Evolutionary conservation across 352 stramenopile genomes (phyloP).

Genomic region (Phytophthora melonis): DNA sequence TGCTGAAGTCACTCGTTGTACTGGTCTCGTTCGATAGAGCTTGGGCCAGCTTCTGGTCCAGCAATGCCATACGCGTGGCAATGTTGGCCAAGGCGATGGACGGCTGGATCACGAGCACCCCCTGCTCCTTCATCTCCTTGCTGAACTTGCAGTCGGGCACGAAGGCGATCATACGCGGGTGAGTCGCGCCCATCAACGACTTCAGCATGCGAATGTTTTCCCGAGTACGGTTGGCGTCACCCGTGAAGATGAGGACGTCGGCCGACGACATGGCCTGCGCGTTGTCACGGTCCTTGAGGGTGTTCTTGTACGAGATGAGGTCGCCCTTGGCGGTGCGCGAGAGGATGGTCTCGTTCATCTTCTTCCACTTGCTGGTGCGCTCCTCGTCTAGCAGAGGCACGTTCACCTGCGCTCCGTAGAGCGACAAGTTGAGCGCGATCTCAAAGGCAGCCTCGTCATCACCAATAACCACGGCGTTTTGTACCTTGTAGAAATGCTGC

Average conservation of each 20-base stretch:
- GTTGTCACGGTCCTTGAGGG: conserved; percentile 53
- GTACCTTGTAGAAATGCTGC: conserved; percentile 54
- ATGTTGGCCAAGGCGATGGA: conserved; percentile 78
- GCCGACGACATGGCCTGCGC: conserved; percentile 51
- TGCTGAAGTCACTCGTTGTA: conserved; percentile 59
- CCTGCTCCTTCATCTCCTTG: conserved; percentile 50
- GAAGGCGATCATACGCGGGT: conserved; percentile 68
- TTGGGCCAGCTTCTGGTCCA: conserved; percentile 53
- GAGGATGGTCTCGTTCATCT: conserved; percentile 72
- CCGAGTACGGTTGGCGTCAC: conserved; percentile 51
- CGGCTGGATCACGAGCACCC: conserved; percentile 64
- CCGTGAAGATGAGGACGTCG: conserved; percentile 74
- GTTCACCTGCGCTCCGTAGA: conserved; percentile 72
- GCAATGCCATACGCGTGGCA: conserved; percentile 68
- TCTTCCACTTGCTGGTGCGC: conserved; percentile 62
- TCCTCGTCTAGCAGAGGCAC: conserved; percentile 70
- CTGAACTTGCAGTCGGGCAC: conserved; percentile 58
- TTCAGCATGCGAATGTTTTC: conserved; percentile 66
- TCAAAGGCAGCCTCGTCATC: conserved; percentile 74
- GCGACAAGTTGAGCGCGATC: conserved; percentile 64
- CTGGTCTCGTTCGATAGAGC: conserved; percentile 60
- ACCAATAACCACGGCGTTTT: conserved; percentile 71
- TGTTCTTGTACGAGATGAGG: conserved; percentile 78
- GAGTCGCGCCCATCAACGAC: conserved; percentile 46
- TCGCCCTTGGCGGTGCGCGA: conserved; percentile 58